A percentile compares a stretch with the other conserved stretches of the same genome.
Conservation (phyloP, 2,329 filamentous ascomycete species). For the Talaromyces marneffei region DNA sequence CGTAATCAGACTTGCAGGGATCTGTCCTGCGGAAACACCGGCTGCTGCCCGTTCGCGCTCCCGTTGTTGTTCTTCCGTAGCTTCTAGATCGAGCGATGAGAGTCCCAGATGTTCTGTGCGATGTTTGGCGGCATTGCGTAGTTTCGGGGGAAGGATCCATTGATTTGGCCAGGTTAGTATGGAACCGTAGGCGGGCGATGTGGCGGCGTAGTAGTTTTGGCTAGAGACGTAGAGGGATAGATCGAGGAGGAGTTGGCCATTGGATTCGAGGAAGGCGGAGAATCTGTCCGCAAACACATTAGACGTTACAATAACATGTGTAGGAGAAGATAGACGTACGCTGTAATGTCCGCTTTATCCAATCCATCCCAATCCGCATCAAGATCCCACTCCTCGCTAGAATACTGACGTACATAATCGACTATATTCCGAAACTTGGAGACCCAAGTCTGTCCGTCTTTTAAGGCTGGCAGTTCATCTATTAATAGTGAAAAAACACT, state of each 20-base stretch:
- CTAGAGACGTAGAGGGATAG: conserved; percentile 86
- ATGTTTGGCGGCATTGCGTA: conserved; percentile 64
- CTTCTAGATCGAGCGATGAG: conserved; percentile 60
- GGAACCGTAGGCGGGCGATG: conserved; percentile 71
- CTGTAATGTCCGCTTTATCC: conserved; percentile 45
- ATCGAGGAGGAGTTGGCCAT: conserved; percentile 72
- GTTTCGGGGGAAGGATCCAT: conserved; percentile 72
- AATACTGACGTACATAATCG: conserved; percentile 44
- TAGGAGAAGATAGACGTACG: conserved; percentile 34
- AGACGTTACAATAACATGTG: not conserved
- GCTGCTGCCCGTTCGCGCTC: conserved; percentile 34
- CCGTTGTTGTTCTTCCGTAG: conserved; percentile 35
- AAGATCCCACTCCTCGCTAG: conserved; percentile 45
- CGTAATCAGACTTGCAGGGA: conserved; percentile 48
- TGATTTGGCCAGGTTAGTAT: conserved; percentile 82
- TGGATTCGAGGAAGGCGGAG: conserved; percentile 65
- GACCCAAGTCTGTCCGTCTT: conserved; percentile 50
- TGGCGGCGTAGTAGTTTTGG: conserved; percentile 73
- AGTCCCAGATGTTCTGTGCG: conserved; percentile 66
- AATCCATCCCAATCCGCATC: conserved; percentile 39
- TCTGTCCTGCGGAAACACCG: conserved; percentile 32
- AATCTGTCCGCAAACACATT: conserved; percentile 22
- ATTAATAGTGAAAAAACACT: not conserved
- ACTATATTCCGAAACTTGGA: conserved; percentile 51
- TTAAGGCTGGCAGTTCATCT: conserved; percentile 55